Evolutionary conservation across 164 flowering plant species (phyloP).

Genomic region (Annona squamosa): DNA sequence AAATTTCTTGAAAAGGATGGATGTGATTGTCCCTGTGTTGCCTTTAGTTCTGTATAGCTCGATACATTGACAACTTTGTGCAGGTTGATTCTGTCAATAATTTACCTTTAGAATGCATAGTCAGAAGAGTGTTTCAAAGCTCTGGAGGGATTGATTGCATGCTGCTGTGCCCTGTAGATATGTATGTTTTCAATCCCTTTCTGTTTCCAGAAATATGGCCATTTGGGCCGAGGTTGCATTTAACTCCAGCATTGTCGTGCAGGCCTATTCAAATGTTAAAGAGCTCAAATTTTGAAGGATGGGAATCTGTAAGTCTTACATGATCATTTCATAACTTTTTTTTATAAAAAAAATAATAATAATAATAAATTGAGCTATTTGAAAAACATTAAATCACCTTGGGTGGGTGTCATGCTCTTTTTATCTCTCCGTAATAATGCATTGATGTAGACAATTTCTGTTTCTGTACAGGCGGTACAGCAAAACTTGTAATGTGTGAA

Average conservation of each 20-base stretch:
- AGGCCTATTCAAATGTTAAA: slow-evolving; percentile 92
- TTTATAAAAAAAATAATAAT: no score
- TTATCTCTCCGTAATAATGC: neutral
- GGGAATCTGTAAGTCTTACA: slow-evolving; percentile 78
- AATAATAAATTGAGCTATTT: neutral
- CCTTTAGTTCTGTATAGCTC: neutral
- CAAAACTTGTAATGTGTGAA: no score
- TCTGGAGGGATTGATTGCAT: slow-evolving; percentile 70
- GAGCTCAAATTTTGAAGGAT: slow-evolving; percentile 85
- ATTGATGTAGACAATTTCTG: neutral
- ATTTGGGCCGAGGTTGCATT: slow-evolving; percentile 7
- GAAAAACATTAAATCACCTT: neutral
- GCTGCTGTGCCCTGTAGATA: slow-evolving; percentile 90
- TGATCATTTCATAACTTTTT: neutral
- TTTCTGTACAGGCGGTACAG: no score
- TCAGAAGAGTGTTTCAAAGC: slow-evolving; percentile 80
- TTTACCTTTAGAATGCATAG: slow-evolving; percentile 70
- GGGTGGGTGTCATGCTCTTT: neutral
- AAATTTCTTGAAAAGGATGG: neutral
- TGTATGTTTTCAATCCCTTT: slow-evolving; percentile 38
- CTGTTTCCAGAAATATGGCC: neutral
- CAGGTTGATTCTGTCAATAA: slow-evolving; percentile 85
- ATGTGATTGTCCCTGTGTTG: neutral
- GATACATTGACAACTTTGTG: slow-evolving; percentile 10
- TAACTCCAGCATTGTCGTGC: slow-evolving; percentile 17